phyloP scores from a whole-genome alignment of 805 yeast genomes.

The Metschnikowia dekortorum region DNA sequence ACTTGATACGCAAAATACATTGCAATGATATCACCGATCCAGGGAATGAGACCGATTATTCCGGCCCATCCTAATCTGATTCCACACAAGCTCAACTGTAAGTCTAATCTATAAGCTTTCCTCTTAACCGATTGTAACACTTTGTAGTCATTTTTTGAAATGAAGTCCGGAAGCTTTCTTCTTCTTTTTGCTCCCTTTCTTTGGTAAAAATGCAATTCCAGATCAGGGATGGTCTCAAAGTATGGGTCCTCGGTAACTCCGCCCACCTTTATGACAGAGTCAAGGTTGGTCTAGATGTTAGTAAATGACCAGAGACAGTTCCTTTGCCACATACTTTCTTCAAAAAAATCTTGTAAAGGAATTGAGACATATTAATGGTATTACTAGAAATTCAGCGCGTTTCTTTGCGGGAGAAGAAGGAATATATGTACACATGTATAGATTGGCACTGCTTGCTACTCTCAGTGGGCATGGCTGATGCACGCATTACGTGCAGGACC shows the following conservation, averaged over 20 bases:
- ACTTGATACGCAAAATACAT: conserved; percentile 27
- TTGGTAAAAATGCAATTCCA: conserved; percentile 40
- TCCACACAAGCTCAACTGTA: conserved; percentile 39
- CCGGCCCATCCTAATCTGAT: conserved; percentile 41
- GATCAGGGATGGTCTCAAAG: conserved; percentile 37
- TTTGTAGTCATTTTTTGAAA: conserved; percentile 30
- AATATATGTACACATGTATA: neutral
- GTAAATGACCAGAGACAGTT: neutral
- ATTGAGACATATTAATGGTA: conserved; percentile 22
- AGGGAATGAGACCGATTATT: conserved; percentile 37
- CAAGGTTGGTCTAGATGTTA: conserved; percentile 23
- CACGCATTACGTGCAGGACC: neutral
- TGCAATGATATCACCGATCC: conserved; percentile 37
- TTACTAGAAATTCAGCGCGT: neutral
- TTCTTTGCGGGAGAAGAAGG: neutral
- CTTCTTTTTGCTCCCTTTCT: conserved; percentile 36
- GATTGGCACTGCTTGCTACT: conserved; percentile 1
- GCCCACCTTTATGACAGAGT: conserved; percentile 27
- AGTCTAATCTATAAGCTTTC: conserved; percentile 36
- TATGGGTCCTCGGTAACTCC: conserved; percentile 32
- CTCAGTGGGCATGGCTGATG: conserved; percentile 1
- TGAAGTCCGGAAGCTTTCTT: conserved; percentile 34
- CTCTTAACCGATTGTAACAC: conserved; percentile 33
- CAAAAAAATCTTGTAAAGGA: conserved; percentile 32
- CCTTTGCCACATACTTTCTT: conserved; percentile 29